Evolutionary conservation across 2,329 filamentous ascomycete species (phyloP).

Genomic region (Neopestalotiopsis rosae): DNA sequence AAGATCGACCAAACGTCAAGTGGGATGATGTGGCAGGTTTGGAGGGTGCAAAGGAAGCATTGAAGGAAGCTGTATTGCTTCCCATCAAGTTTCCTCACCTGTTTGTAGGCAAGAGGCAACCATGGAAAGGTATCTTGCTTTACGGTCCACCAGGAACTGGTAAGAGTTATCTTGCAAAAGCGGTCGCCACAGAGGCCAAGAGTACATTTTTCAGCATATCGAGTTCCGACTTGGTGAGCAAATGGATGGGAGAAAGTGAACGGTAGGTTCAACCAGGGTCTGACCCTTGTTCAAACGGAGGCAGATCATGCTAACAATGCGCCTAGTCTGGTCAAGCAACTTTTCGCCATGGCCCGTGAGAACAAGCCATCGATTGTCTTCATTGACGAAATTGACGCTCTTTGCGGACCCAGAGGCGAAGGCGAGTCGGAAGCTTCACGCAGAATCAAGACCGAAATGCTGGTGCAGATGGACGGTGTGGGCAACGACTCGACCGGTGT

Average conservation of each 20-base stretch:
- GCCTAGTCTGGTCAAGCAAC: constrained; percentile 84
- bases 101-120: constrained; percentile 94
- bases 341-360: constrained; percentile 97
- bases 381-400: constrained; percentile 96
- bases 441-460: constrained; percentile 96
- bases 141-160: constrained; percentile 97
- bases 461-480: constrained; percentile 99
- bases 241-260: constrained; percentile 99
- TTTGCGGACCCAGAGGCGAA: constrained; percentile 90
- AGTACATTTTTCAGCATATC: constrained; percentile 99
- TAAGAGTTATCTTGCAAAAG: constrained; percentile 97
- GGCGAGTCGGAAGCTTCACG: constrained; percentile 97
- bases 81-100: constrained; percentile 98
- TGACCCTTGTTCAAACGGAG: neutral
- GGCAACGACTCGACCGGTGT: constrained; percentile 95
- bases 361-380: constrained; percentile 99
- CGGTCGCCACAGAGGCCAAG: constrained; percentile 96
- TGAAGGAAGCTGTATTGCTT: constrained; percentile 97
- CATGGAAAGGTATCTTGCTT: constrained; percentile 96
- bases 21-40: constrained; percentile 98
- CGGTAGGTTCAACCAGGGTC: constrained; percentile 60
- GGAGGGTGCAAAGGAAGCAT: constrained; percentile 90
- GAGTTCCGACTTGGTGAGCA: constrained; percentile 95
- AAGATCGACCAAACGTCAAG: constrained; percentile 93
- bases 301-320: neutral